Percentiles rank a stretch among this genome's conserved stretches.
Conservation (phyloP, 2,329 filamentous ascomycete species). For the Phyllosticta paracitricarpa region DNA sequence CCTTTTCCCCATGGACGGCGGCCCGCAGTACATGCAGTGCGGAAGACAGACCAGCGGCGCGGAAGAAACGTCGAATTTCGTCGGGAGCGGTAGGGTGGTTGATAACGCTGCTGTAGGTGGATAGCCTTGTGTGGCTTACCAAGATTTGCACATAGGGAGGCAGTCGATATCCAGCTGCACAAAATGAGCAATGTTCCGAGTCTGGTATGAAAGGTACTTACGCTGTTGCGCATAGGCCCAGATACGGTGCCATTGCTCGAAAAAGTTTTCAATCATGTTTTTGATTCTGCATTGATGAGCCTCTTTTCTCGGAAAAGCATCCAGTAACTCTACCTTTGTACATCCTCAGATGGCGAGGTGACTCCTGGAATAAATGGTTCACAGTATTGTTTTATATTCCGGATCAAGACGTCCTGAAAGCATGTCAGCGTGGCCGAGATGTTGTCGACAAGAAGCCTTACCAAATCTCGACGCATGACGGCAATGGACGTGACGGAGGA, state of each 20-base stretch:
- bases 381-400: constrained; percentile 1
- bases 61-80: constrained; percentile 63
- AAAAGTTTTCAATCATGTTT: constrained; percentile 52
- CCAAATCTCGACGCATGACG: constrained; percentile 56
- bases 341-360: constrained; percentile 3
- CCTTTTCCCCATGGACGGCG: constrained; percentile 60
- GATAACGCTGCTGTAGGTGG: constrained; percentile 65
- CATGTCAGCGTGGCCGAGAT: constrained; percentile 34
- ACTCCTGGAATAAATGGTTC: constrained; percentile 2
- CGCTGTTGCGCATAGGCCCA: constrained; percentile 33
- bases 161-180: constrained; percentile 35
- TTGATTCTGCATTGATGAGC: constrained; percentile 23
- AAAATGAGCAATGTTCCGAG: constrained; percentile 29
- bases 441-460: not conserved
- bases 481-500: constrained; percentile 64
- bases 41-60: constrained; percentile 59
- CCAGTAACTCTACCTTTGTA: not conserved
- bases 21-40: constrained; percentile 66
- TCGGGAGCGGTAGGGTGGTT: constrained; percentile 63
- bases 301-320: not conserved
- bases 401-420: constrained; percentile 5
- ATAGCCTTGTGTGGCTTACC: constrained; percentile 61
- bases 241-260: constrained; percentile 53
- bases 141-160: constrained; percentile 68
- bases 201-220: constrained; percentile 43